Conservation (phyloP, 2,329 filamentous ascomycete genomes). For the Verticillium zaregamsianum region DNA sequence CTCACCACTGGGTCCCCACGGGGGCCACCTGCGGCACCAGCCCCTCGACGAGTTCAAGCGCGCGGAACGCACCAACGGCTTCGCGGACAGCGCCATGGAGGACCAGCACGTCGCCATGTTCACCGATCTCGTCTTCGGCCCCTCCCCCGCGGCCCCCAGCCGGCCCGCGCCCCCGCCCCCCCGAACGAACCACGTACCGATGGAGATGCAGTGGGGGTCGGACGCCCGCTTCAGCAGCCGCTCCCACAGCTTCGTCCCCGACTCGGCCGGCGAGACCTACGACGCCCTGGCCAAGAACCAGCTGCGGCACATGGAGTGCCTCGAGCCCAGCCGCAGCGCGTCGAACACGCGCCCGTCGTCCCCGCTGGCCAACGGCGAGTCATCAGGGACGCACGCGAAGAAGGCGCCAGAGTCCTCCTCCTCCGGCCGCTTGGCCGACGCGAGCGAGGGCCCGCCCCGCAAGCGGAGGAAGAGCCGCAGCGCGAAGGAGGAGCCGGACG, state of each 20-base stretch:
- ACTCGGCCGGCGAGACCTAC: constrained; percentile 50
- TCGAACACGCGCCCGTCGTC: constrained; percentile 57
- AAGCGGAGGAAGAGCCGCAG: constrained; percentile 54
- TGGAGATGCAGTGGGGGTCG: constrained; percentile 62
- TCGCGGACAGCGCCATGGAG: constrained; percentile 13
- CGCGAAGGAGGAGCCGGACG: constrained; percentile 33
- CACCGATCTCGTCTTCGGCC: constrained; percentile 31
- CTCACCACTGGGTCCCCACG: constrained; percentile 24
- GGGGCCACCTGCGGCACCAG: constrained; percentile 38
- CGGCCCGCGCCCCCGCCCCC: constrained; percentile 3
- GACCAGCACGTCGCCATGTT: constrained; percentile 32
- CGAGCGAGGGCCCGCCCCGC: constrained; percentile 35
- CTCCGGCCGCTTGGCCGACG: constrained; percentile 25
- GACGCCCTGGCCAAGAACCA: constrained; percentile 53
- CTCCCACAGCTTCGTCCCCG: constrained; percentile 54
- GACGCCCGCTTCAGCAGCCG: constrained; percentile 58
- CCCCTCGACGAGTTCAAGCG: constrained; percentile 37
- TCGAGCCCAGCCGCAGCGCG: constrained; percentile 54
- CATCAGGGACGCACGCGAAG: constrained; percentile 12
- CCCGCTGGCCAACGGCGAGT: constrained; percentile 32
- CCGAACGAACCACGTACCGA: constrained; percentile 22
- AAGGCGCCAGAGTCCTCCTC: not conserved
- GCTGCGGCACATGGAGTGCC: constrained; percentile 51
- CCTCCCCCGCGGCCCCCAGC: constrained; percentile 3
- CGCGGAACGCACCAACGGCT: constrained; percentile 27